These are phyloP conservation scores for Diutina neorugosa DNA, from an alignment of 1,139 yeast species.

Conservation along the genomic window DNA sequence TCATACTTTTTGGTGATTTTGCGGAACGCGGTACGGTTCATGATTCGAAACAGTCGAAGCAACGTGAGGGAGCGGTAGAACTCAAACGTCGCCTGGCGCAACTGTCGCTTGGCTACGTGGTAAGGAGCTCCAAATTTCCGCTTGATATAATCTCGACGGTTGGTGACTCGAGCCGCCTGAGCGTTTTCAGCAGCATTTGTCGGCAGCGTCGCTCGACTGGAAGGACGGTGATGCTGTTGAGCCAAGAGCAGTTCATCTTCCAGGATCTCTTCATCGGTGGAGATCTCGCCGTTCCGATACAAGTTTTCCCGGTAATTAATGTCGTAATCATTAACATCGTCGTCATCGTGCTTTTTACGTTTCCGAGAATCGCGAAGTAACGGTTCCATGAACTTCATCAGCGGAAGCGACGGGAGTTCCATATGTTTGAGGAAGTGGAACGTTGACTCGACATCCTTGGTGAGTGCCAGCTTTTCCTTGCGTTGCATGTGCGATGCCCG, in stretches of 20 bases:
- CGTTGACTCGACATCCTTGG: not conserved
- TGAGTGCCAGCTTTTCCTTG: not conserved
- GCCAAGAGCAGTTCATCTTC: not conserved
- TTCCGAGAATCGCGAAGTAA: not conserved
- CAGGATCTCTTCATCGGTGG: constrained; percentile 7
- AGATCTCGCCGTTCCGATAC: constrained; percentile 24
- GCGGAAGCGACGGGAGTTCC: constrained; percentile 51
- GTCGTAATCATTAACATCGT: constrained; percentile 14
- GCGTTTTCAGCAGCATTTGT: not conserved
- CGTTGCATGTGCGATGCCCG: constrained; percentile 5
- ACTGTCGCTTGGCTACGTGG: constrained; percentile 57
- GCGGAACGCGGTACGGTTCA: constrained; percentile 81
- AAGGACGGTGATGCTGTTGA: not conserved
- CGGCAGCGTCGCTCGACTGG: not conserved
- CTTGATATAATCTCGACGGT: not conserved
- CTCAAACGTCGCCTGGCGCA: constrained; percentile 69
- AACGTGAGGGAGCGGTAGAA: constrained; percentile 71
- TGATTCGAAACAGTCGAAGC: constrained; percentile 58
- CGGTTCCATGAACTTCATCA: constrained; percentile 29
- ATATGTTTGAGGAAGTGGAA: constrained; percentile 11
- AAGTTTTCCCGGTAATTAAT: constrained; percentile 27
- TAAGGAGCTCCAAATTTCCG: constrained; percentile 15
- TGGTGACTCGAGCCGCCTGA: not conserved
- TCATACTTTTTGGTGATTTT: constrained; percentile 86
- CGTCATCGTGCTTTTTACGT: not conserved